phyloP scores from a whole-genome alignment of 2,329 filamentous ascomycete genomes.

The Calonectria multiphialidica region DNA sequence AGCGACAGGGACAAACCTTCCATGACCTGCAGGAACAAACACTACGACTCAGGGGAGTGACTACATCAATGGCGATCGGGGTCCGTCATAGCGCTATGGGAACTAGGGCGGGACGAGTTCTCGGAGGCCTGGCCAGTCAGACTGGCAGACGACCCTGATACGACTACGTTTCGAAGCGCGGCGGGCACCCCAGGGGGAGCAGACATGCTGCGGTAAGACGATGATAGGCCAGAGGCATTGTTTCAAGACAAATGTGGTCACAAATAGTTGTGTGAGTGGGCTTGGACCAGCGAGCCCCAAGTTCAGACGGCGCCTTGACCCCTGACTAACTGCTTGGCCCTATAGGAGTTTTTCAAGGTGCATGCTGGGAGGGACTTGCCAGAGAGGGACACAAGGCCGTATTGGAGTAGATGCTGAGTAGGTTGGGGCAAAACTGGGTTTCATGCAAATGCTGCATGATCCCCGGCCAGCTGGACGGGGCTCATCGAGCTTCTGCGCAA shows the following conservation, averaged over 20 bases:
- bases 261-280: slow-evolving; percentile 40
- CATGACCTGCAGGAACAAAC: slow-evolving; percentile 37
- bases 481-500: slow-evolving; percentile 27
- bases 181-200: slow-evolving; percentile 48
- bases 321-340: slow-evolving; percentile 37
- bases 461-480: slow-evolving; percentile 22
- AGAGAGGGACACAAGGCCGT: slow-evolving; percentile 8
- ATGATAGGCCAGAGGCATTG: slow-evolving; percentile 48
- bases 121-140: slow-evolving; percentile 39
- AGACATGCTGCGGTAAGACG: slow-evolving; percentile 29
- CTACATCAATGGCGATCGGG: slow-evolving; percentile 31
- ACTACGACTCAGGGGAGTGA: slow-evolving; percentile 9
- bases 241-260: slow-evolving; percentile 45
- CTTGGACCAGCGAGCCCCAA: slow-evolving; percentile 33
- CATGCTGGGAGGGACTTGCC: not conserved
- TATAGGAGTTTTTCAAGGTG: slow-evolving; percentile 30
- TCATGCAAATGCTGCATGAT: slow-evolving; percentile 36
- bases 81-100: slow-evolving; percentile 32
- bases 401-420: slow-evolving; percentile 15
- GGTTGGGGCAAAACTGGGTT: slow-evolving; percentile 19
- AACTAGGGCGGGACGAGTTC: slow-evolving; percentile 47
- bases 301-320: slow-evolving; percentile 36
- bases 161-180: slow-evolving; percentile 54
- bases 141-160: slow-evolving; percentile 28
- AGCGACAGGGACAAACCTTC: slow-evolving; percentile 20